Base-by-base conservation (phyloP, 164 flowering plant species). In the Taxillus chinensis region DNA sequence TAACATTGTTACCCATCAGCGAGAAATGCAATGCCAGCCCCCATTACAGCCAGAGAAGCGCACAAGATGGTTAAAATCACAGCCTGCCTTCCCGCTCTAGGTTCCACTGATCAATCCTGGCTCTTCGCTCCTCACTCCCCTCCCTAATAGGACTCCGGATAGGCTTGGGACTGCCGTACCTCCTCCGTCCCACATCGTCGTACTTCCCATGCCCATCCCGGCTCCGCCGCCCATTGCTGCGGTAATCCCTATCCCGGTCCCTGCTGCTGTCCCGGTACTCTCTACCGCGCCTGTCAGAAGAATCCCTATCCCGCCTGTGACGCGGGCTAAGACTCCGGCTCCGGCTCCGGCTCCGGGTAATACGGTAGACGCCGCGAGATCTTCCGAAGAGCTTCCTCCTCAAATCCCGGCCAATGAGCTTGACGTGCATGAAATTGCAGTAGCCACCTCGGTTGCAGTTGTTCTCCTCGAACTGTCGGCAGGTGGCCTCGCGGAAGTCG, bases 81-180 rank as follows among this genome's bases (percentile, higher is more conserved):
- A 41, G 71, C 50, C 66, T 76, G 70, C 73, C 81, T 60, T 87
- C 90, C 65, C 66, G 75, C 61, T 85, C 93, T 66, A 86, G 75
- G 49, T 87, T 87, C 93, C 93, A 87, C 60, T 80, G 86, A 64
- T 83, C 93, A 65, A 87, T 87, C 70, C 82, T 80, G 3, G 95
- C 90, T 52, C 95, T 79, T 2, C 90, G 77, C 54, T 87, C 95
- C 68, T 80, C 90, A 52, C 95, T 87, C 27, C 86, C 86, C 64
- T 82, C 90, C 69, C 95, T 76, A 13, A 59, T 74, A 3, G 82
- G 83, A 60, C 84, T 83, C 64, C 79, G 63, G 62, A 76, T 77
- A 62, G 79, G 67, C 66, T 64, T 73, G 0, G 71, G 69, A 42
- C 73, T 69, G 0, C 62, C 66, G 12, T 69, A 66, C 14, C 67